Evolutionary conservation across 352 stramenopile genomes (phyloP), one percentile per base, ranked within the genome.

Genomic region (Phytophthora brassicae): DNA sequence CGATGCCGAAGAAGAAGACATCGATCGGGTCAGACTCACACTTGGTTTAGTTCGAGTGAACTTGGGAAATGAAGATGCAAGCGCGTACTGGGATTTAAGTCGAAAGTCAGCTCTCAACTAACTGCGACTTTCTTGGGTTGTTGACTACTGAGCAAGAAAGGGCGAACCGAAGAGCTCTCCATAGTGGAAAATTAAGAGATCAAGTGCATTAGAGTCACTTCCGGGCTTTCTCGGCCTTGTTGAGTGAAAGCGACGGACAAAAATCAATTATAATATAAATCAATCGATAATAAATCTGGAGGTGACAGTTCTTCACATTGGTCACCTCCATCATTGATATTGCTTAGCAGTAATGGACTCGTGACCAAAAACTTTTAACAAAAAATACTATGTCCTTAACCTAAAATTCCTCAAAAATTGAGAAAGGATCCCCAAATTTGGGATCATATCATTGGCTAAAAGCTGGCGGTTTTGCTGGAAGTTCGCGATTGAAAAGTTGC

Each of bases 11-110:
- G 26, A 85, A 88, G 38, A 80, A 81, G 49, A 63, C 72, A 39
- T 97, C 65, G 26, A 39, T 97, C 65, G 26, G 77, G 70, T 12
- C 95, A 73, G n/a, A 49, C 38, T 33, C 33, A 12, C 35, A 51
- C 26, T 79, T 70, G 22, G 79, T 74, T 79, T 68, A 20, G 79
- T 74, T 24, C 81, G 77, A 14, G 48, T 36, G 13, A 75, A 54
- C 6, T 86, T 69, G 20, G 57, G 28, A 52, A 79, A 69, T 55
- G 69, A 75, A 17, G 60, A 14, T 70, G 12, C 13, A 6, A 14
- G 23, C 43, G 17, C n/a, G n/a, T n/a, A n/a, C n/a, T n/a, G n/a
- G 20, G 23, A 31, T 12, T 14, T 19, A 3, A 12, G 17, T 7
- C 39, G 4, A 20, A 22, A 17, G n/a, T 23, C 38, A 44, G 38